Base-by-base conservation (phyloP, 768 basidiomycete genomes). In the Brasilioporus rufonigricans region DNA sequence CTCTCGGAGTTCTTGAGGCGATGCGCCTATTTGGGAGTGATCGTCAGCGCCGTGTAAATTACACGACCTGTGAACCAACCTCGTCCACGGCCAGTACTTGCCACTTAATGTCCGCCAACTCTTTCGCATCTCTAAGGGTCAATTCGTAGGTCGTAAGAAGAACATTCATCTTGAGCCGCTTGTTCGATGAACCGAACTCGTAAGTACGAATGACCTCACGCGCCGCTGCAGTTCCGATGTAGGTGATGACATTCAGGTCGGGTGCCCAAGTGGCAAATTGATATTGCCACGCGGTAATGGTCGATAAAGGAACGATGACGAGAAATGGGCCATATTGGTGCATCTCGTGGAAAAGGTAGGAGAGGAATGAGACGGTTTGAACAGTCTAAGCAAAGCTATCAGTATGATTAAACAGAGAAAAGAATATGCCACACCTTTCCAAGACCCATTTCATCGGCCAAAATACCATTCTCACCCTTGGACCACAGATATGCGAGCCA, bases 361-460 rank as follows among this genome's bases (percentile, higher is more conserved):
- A 94, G 24, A 99, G 79, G 75, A 95, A 96, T 0, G 94, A 74
- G 12, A 98, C 96, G 0, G 95, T 95, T 78, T 99, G 97, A 8
- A 99, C 95, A 19, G 91, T 93, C 89, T 93, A 57, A 3, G 35
- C 12, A 39, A 38, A 57, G 16, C 12, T 16, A 49, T 65, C 47
- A 64, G 55, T n/a, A 55, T 19, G 53, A 60, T 43, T 26, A 13
- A 44, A 11, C 55, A 18, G 29, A 35, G 18, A 44, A 18, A 53
- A 39, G 2, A 27, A 11, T 31, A 26, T 26, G 19, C 62, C 50
- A 57, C 44, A 89, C 82, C 84, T 99, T 99, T 50, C 97, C 97
- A 24, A 99, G 87, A 69, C 97, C 97, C 97, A 98, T 99, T 80
- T 99, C 97, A 66, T 99, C 97, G 1, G 97, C 97, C 33, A 99